phyloP scores from a whole-genome alignment of 164 flowering plant genomes.

The Aristolochia contorta region DNA sequence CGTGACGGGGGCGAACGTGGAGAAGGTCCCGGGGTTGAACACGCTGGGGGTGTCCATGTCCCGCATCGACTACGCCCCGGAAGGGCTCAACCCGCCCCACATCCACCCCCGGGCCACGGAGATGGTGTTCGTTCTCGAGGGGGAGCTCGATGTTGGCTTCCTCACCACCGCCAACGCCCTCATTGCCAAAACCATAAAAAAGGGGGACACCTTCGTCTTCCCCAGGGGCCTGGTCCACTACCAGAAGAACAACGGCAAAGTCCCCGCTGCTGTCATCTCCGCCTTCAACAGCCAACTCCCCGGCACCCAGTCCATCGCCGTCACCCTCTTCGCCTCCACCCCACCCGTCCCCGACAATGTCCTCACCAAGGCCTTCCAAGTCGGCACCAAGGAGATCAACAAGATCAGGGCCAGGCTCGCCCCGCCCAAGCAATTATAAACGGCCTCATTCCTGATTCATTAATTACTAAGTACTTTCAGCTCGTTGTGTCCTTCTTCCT shows the following conservation, averaged over 20 bases:
- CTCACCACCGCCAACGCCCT: conserved; percentile 19
- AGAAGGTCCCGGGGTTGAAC: conserved; percentile 20
- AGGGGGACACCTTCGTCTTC: conserved; percentile 19
- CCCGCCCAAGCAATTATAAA: conserved; percentile 1
- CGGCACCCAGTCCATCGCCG: conserved; percentile 18
- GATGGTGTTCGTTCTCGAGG: conserved; percentile 21
- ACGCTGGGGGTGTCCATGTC: conserved; percentile 18
- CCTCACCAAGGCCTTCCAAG: conserved; percentile 24
- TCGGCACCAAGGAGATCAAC: conserved; percentile 20
- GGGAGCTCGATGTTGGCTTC: conserved; percentile 21
- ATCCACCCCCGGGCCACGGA: conserved; percentile 21
- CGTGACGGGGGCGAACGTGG: conserved; percentile 17
- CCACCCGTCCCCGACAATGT: conserved; percentile 23
- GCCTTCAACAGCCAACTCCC: conserved; percentile 25
- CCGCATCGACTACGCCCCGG: conserved; percentile 20
- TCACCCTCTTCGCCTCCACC: conserved; percentile 13
- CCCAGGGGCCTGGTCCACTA: conserved; percentile 19
- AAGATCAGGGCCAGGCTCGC: conserved; percentile 22
- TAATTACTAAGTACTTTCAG: too few species aligned
- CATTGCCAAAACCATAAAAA: conserved; percentile 15
- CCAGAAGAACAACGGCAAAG: conserved; percentile 17
- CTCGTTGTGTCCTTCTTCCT: too few species aligned
- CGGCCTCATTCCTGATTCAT: too few species aligned
- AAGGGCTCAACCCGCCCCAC: conserved; percentile 22
- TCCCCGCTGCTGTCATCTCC: conserved; percentile 17